phyloP scores from a whole-genome alignment of 2,329 filamentous ascomycete species.

The Pseudogymnoascus sp. region DNA sequence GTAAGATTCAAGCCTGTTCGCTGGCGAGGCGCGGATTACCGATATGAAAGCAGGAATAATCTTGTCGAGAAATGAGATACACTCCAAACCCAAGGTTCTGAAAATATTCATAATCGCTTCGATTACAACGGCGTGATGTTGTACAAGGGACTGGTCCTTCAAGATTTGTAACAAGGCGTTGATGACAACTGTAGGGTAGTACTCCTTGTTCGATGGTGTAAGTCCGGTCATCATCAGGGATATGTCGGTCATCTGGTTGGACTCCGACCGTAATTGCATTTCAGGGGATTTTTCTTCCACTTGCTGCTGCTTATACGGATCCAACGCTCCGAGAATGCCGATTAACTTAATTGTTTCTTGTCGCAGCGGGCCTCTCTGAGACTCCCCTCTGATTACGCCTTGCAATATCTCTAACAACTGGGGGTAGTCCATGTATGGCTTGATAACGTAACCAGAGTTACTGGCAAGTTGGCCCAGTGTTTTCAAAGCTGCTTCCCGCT shows the following conservation, averaged over 20 bases:
- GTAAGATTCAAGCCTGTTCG: constrained; percentile 79
- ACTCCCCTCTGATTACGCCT: constrained; percentile 86
- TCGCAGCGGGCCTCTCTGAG: constrained; percentile 70
- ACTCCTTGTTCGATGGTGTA: constrained; percentile 94
- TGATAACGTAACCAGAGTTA: constrained; percentile 95
- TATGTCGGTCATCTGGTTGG: constrained; percentile 73
- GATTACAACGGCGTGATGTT: constrained; percentile 89
- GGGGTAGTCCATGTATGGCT: constrained; percentile 91
- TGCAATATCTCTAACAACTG: constrained; percentile 87
- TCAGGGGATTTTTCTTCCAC: constrained; percentile 85
- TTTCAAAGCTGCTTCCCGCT: constrained; percentile 83
- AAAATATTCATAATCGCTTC: constrained; percentile 99
- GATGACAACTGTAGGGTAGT: constrained; percentile 96
- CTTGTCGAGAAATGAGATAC: constrained; percentile 85
- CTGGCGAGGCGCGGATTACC: constrained; percentile 75
- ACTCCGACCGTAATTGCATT: constrained; percentile 57
- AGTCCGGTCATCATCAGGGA: constrained; percentile 96
- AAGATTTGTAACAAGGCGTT: constrained; percentile 88
- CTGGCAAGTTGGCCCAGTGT: constrained; percentile 88
- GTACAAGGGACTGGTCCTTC: constrained; percentile 79
- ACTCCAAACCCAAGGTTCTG: constrained; percentile 89
- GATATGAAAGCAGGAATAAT: constrained; percentile 90
- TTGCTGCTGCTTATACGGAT: constrained; percentile 94
- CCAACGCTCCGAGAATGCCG: constrained; percentile 87
- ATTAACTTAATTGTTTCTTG: constrained; percentile 95